Evolutionary conservation across 371 early-diverging fungal genomes (phyloP).

Genomic region (Umbelopsis sp.): DNA sequence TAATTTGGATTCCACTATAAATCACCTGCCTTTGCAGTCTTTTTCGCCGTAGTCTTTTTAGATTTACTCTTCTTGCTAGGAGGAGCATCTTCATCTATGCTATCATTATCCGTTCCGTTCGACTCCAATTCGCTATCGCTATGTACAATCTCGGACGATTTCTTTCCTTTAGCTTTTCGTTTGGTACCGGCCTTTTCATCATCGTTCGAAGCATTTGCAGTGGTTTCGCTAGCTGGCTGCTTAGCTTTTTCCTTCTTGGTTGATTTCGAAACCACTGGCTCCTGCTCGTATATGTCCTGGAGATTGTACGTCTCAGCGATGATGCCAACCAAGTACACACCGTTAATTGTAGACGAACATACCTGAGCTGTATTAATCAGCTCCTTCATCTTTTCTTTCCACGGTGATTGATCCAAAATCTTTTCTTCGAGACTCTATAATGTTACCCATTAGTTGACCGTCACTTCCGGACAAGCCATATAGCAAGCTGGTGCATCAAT

Average conservation of each 20-base stretch:
- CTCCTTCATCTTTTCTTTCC: conserved; percentile 27
- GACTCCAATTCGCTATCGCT: background rate
- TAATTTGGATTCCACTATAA: background rate
- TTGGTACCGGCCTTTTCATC: background rate
- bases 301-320: background rate
- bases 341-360: background rate
- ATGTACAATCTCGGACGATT: background rate
- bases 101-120: background rate
- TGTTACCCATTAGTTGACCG: background rate
- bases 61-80: background rate
- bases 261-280: background rate
- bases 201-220: background rate
- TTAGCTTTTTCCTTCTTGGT: background rate
- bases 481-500: background rate
- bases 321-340: background rate
- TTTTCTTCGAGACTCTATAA: conserved; percentile 29
- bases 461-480: too few species aligned
- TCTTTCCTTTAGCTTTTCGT: conserved; percentile 15
- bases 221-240: conserved; percentile 1
- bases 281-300: background rate
- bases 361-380: conserved; percentile 34
- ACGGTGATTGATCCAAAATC: conserved; percentile 30
- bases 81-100: background rate
- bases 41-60: background rate
- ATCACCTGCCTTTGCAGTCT: background rate